Percentiles rank a stretch among this genome's conserved stretches.
These are phyloP conservation scores for Neoarthrinium moseri DNA, from an alignment of 2,329 filamentous ascomycete genomes.

Conservation along the genomic window DNA sequence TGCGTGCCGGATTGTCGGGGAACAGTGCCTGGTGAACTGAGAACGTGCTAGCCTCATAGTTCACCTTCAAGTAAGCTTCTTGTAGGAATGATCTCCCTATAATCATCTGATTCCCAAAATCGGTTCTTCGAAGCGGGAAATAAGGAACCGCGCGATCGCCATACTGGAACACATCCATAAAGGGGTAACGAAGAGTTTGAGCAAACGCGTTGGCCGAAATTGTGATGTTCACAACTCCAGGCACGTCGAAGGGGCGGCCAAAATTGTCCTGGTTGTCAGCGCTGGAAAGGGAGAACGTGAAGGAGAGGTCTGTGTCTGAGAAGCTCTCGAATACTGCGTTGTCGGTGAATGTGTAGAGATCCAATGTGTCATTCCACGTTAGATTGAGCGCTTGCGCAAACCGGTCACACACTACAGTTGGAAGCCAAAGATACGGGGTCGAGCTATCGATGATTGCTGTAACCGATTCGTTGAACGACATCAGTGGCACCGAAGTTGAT, in stretches of 20 bases:
- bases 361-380: slow-evolving; percentile 60
- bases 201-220: slow-evolving; percentile 50
- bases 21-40: slow-evolving; percentile 56
- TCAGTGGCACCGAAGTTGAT: slow-evolving; percentile 35
- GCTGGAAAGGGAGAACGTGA: slow-evolving; percentile 58
- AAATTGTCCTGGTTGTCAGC: slow-evolving; percentile 53
- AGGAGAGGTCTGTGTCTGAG: slow-evolving; percentile 43
- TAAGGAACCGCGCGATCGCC: slow-evolving; percentile 52
- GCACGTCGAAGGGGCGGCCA: slow-evolving; percentile 44
- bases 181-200: slow-evolving; percentile 49
- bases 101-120: slow-evolving; percentile 53
- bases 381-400: slow-evolving; percentile 66
- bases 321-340: slow-evolving; percentile 51
- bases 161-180: slow-evolving; percentile 42
- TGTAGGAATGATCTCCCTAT: slow-evolving; percentile 70
- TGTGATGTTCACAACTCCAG: slow-evolving; percentile 57
- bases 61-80: slow-evolving; percentile 61
- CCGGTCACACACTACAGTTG: slow-evolving; percentile 56
- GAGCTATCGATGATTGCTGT: slow-evolving; percentile 61
- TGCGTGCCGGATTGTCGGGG: slow-evolving; percentile 38
- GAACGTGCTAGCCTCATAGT: slow-evolving; percentile 53
- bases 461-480: slow-evolving; percentile 45
- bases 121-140: slow-evolving; percentile 62
- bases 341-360: slow-evolving; percentile 63
- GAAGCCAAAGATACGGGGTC: slow-evolving; percentile 64